Conservation (phyloP, 768 basidiomycete genomes). For the Collybiopsis luxurians region DNA sequence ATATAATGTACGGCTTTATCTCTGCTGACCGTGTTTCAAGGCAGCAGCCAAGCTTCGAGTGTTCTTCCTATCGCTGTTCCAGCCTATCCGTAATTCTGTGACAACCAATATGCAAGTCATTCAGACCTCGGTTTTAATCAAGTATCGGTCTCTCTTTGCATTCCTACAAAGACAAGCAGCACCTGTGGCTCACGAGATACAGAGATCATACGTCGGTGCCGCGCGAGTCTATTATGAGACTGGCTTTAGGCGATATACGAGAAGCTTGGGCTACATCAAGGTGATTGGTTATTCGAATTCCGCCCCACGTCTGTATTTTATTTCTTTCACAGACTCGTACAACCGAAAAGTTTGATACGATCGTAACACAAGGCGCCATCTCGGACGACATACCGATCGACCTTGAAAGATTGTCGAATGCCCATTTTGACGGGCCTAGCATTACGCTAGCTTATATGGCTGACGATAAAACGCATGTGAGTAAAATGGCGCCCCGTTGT, state of each 20-base stretch:
- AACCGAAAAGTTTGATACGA: conserved; percentile 65
- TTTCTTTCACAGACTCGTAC: conserved; percentile 50
- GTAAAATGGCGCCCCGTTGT: conserved; percentile 24
- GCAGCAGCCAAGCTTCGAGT: conserved; percentile 85
- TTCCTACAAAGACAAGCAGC: conserved; percentile 86
- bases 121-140: conserved; percentile 83
- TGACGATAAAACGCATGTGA: conserved; percentile 83
- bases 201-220: conserved; percentile 79
- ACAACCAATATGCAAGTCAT: conserved; percentile 92
- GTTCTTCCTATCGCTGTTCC: conserved; percentile 82
- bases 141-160: conserved; percentile 76
- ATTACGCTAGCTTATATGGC: conserved; percentile 85
- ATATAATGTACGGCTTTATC: not conserved
- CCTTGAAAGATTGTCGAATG: conserved; percentile 58
- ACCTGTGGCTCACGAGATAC: conserved; percentile 81
- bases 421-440: conserved; percentile 75
- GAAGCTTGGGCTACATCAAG: conserved; percentile 79
- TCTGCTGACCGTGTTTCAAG: conserved; percentile 34
- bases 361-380: conserved; percentile 46
- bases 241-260: conserved; percentile 84
- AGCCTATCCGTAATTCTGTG: conserved; percentile 78
- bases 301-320: not conserved
- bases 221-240: conserved; percentile 95
- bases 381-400: conserved; percentile 36
- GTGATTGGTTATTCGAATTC: conserved; percentile 30